Percentiles rank a stretch among this genome's conserved stretches.
Conservation (phyloP, 2,329 filamentous ascomycete species). For the Harringtonia lauricola region DNA sequence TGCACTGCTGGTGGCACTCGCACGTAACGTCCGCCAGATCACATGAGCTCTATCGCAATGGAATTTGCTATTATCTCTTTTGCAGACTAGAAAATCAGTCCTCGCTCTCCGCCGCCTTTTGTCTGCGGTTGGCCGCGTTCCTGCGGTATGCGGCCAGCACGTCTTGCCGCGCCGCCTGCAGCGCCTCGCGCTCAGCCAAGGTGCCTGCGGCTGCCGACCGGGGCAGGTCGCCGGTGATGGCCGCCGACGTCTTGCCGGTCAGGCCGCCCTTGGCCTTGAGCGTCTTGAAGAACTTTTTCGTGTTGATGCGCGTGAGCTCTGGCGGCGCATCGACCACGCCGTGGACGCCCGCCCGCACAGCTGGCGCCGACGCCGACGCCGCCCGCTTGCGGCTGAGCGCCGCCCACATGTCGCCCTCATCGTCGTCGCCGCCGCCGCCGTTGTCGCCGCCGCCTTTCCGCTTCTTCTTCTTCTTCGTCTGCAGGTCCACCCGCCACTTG, state of each 20-base stretch:
- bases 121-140: slow-evolving; percentile 47
- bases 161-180: slow-evolving; percentile 55
- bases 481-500: slow-evolving; percentile 33
- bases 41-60: too few species aligned
- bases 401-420: slow-evolving; percentile 62
- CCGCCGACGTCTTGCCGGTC: not conserved
- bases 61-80: too few species aligned
- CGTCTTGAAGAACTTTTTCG: slow-evolving; percentile 45
- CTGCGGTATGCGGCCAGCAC: slow-evolving; percentile 66
- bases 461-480: slow-evolving; percentile 31
- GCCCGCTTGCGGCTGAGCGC: slow-evolving; percentile 57
- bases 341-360: slow-evolving; percentile 27
- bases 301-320: slow-evolving; percentile 49
- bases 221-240: slow-evolving; percentile 55
- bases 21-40: too few species aligned
- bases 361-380: slow-evolving; percentile 29
- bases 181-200: slow-evolving; percentile 62
- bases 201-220: slow-evolving; percentile 58
- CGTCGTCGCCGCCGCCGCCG: slow-evolving; percentile 20
- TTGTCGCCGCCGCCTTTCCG: not conserved
- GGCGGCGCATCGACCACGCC: slow-evolving; percentile 68
- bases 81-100: too few species aligned
- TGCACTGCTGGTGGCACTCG: too few species aligned
- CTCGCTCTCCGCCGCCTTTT: too few species aligned
- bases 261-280: slow-evolving; percentile 15